Evolutionary conservation across 768 basidiomycete genomes (phyloP).

Genomic region (Suillus weaverae): DNA sequence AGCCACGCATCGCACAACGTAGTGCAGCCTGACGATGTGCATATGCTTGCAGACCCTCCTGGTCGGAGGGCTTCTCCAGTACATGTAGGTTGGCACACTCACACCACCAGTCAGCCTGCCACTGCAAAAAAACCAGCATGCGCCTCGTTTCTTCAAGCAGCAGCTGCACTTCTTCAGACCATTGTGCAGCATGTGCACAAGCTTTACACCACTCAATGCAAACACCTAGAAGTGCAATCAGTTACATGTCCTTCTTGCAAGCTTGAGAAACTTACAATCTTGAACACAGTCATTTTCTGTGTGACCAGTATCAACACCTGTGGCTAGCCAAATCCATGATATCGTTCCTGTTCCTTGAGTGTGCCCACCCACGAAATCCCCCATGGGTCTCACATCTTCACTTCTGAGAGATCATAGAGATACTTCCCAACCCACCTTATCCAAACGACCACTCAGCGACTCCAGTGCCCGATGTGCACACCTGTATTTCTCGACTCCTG

Average conservation of each 20-base stretch:
- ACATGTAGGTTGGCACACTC: background rate
- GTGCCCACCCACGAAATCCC: background rate
- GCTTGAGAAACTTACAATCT: slow-evolving; percentile 1
- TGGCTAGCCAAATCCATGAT: slow-evolving; percentile 12
- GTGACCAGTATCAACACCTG: background rate
- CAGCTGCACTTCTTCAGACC: slow-evolving; percentile 24
- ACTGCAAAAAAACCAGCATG: slow-evolving; percentile 14
- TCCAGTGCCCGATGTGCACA: slow-evolving; percentile 9
- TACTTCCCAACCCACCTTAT: slow-evolving; percentile 4
- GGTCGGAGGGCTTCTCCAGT: background rate
- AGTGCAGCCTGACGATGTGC: slow-evolving; percentile 10
- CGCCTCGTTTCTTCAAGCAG: slow-evolving; percentile 28
- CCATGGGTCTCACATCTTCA: slow-evolving; percentile 1
- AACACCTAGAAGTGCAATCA: slow-evolving; percentile 14
- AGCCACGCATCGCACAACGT: background rate
- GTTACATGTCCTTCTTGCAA: background rate
- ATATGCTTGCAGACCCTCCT: slow-evolving; percentile 12
- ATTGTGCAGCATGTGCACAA: slow-evolving; percentile 13
- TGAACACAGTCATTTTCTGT: background rate
- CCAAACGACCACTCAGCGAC: background rate
- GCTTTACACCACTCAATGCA: slow-evolving; percentile 18
- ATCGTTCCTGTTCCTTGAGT: slow-evolving; percentile 8
- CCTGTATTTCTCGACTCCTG: slow-evolving; percentile 9
- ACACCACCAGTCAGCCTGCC: slow-evolving; percentile 19
- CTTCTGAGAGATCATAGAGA: background rate